Evolutionary conservation across 257 asterid genomes (phyloP).

Genomic region (Solanum arcanum): DNA sequence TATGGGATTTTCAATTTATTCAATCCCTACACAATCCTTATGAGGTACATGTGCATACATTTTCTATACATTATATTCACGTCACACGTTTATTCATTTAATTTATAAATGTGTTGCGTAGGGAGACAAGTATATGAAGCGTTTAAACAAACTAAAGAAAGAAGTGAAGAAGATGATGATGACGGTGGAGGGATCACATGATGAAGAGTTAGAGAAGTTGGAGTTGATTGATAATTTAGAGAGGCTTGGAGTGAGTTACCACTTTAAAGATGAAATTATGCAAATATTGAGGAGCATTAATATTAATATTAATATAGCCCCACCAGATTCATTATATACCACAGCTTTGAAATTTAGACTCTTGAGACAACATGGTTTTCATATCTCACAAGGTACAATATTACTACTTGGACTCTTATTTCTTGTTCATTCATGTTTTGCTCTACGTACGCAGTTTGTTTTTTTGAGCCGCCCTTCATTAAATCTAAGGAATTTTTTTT

Average conservation of each 20-base stretch:
- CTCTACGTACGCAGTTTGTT: too few species aligned
- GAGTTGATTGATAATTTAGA: slow-evolving; percentile 26
- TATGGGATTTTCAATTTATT: not conserved
- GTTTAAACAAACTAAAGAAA: not conserved
- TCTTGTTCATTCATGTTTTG: too few species aligned
- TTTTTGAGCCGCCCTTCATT: too few species aligned
- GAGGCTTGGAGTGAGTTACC: slow-evolving; percentile 23
- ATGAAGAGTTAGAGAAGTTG: not conserved
- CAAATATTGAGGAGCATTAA: not conserved
- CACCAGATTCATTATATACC: slow-evolving; percentile 5
- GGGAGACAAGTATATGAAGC: slow-evolving; percentile 8
- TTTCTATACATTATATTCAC: too few species aligned
- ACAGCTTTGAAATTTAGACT: slow-evolving; percentile 27
- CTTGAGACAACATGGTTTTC: not conserved
- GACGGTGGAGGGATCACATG: not conserved
- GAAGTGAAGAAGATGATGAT: slow-evolving; percentile 3
- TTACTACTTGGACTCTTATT: not conserved
- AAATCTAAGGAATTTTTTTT: too few species aligned
- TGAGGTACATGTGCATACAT: too few species aligned
- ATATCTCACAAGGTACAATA: not conserved
- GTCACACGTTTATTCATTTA: too few species aligned
- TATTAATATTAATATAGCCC: not conserved
- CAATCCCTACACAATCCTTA: not conserved
- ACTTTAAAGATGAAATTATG: slow-evolving; percentile 16
- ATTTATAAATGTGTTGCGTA: not conserved